These are phyloP conservation scores for Torulaspora globosa DNA, from an alignment of 1,139 yeast genomes.

Conservation along the genomic window DNA sequence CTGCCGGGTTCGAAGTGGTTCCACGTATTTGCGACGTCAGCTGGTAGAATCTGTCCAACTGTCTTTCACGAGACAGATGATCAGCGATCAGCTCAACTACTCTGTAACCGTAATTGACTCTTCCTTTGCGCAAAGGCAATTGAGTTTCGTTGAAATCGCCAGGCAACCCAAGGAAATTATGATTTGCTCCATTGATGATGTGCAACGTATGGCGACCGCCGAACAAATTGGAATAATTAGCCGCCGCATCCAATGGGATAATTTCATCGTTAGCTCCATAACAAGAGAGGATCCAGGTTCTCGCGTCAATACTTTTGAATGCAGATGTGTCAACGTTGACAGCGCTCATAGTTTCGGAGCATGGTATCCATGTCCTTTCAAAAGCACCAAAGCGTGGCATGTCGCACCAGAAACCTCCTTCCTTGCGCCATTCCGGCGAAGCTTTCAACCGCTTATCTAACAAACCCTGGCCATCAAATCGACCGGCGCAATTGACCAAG, in stretches of 20 bases:
- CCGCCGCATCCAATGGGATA: slow-evolving; percentile 62
- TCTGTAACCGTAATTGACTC: slow-evolving; percentile 54
- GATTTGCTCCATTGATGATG: slow-evolving; percentile 69
- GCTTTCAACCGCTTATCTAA: slow-evolving; percentile 29
- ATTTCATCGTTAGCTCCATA: slow-evolving; percentile 68
- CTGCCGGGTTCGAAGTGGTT: slow-evolving; percentile 16
- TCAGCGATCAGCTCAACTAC: slow-evolving; percentile 53
- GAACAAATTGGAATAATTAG: slow-evolving; percentile 54
- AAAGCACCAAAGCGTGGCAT: slow-evolving; percentile 53
- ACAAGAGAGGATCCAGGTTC: slow-evolving; percentile 57
- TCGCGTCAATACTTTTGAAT: slow-evolving; percentile 44
- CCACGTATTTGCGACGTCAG: slow-evolving; percentile 37
- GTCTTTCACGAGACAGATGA: slow-evolving; percentile 50
- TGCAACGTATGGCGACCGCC: slow-evolving; percentile 55
- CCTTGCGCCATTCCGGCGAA: slow-evolving; percentile 37
- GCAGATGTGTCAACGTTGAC: slow-evolving; percentile 47
- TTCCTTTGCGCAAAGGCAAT: slow-evolving; percentile 45
- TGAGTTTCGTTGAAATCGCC: slow-evolving; percentile 40
- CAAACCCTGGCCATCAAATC: slow-evolving; percentile 47
- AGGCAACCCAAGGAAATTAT: slow-evolving; percentile 61
- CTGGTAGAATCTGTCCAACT: slow-evolving; percentile 50
- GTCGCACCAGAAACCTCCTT: slow-evolving; percentile 40
- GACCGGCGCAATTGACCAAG: slow-evolving; percentile 67
- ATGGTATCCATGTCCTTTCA: slow-evolving; percentile 42
- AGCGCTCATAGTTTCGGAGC: slow-evolving; percentile 53